Percentiles rank a stretch among this genome's conserved stretches.
These are phyloP conservation scores for Diaporthe ilicicola DNA, from an alignment of 2,329 filamentous ascomycete genomes.

Conservation along the genomic window DNA sequence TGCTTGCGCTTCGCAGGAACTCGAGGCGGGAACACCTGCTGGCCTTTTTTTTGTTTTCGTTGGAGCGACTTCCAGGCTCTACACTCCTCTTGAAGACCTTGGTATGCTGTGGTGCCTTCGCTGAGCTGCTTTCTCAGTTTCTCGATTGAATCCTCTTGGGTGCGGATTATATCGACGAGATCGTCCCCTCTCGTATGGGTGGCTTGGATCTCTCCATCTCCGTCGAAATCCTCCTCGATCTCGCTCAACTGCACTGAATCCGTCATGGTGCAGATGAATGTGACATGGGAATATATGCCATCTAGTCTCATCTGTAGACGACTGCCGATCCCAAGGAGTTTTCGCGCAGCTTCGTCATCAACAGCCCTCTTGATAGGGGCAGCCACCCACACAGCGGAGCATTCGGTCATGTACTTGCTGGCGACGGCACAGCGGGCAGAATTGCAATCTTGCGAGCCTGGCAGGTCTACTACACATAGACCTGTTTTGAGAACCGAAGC, in stretches of 20 bases:
- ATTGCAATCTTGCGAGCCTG: constrained; percentile 67
- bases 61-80: not conserved
- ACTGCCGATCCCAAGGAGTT: constrained; percentile 63
- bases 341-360: constrained; percentile 66
- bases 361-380: constrained; percentile 68
- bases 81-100: not conserved
- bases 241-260: constrained; percentile 60
- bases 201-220: constrained; percentile 3
- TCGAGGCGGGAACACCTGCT: not conserved
- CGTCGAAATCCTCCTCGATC: not conserved
- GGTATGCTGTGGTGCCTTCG: no score
- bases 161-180: not conserved
- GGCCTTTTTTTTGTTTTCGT: not conserved
- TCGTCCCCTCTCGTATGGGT: not conserved
- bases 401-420: constrained; percentile 66
- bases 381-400: constrained; percentile 67
- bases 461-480: constrained; percentile 56
- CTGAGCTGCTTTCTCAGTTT: not conserved
- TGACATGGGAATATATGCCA: constrained; percentile 60
- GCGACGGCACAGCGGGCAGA: constrained; percentile 66
- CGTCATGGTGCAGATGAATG: constrained; percentile 71
- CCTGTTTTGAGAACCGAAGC: constrained; percentile 45
- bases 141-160: not conserved
- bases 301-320: constrained; percentile 68
- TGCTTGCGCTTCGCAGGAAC: constrained; percentile 27